Evolutionary conservation across 805 yeast genomes (phyloP), one percentile per base, ranked within the genome.

Genomic region (Candida vartiovaarae): DNA sequence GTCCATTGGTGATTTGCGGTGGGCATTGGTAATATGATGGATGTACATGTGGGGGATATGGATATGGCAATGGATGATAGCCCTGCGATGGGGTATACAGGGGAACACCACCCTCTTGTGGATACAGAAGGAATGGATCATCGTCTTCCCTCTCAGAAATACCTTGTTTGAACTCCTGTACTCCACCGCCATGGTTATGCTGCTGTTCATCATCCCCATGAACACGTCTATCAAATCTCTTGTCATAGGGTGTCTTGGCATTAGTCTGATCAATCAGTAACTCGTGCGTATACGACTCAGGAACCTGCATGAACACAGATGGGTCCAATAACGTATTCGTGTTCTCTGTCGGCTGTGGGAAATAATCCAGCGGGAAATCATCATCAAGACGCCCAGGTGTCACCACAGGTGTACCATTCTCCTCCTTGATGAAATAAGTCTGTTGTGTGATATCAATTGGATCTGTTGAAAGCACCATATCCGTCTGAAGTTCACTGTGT

Each of bases 281-380:
- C 42, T 73, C 76, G 38, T 72, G 76, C 45, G 66, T 70, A 47
- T 62, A 64, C 24, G 49, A 38, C 0, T 52, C 58, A 32, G 61
- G 61, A 9, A 59, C 47, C 30, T 63, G 65, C 37, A 72, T 61
- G 47, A 68, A 70, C 10, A 56, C 52, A 24, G 61, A 54, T 2
- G 68, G 51, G 37, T 61, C 61, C 25, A 56, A 44, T n/a, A 50
- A 25, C 7, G 40, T 20, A 24, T 44, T 39, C 26, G 32, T 35
- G 6, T 46, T 36, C 15, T 64, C 69, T 4, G 66, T 63, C 23
- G 33, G 38, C 30, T 42, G 47, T 40, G 79, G 78, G 55, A 82
- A 72, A 56, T 80, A 82, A 52, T 82, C 89, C 43, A 83, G 61
- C 4, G 90, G 89, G 63, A 82, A 82, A 55, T 82, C 89, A 47